Evolutionary conservation across 257 asterid genomes (phyloP).

Genomic region (Solanum sitiens): DNA sequence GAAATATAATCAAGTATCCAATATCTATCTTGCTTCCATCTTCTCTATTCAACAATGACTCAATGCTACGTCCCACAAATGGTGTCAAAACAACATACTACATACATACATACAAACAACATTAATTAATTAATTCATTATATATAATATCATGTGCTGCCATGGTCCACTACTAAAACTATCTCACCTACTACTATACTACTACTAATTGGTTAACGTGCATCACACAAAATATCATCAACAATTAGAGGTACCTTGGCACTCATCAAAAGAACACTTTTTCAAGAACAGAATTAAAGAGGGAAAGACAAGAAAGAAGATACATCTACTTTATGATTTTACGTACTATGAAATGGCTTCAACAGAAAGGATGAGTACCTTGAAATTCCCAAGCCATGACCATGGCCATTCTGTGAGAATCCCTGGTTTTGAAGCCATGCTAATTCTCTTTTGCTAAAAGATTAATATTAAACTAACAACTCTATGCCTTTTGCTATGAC

Average conservation of each 20-base stretch:
- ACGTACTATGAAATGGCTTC: too few species aligned
- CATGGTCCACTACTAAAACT: not conserved
- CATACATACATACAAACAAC: not conserved
- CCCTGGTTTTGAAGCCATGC: slow-evolving; percentile 33
- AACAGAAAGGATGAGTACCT: slow-evolving; percentile 6
- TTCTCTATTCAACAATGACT: slow-evolving; percentile 19
- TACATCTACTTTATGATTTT: too few species aligned
- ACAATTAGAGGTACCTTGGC: not conserved
- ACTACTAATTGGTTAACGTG: not conserved
- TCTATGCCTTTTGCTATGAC: not conserved
- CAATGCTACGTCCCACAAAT: slow-evolving; percentile 31
- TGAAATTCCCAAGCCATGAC: slow-evolving; percentile 30
- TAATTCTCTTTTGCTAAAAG: not conserved
- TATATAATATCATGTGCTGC: not conserved
- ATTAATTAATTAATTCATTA: not conserved
- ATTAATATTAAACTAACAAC: not conserved
- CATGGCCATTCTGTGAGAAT: slow-evolving; percentile 34
- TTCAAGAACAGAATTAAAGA: not conserved
- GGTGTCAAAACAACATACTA: slow-evolving; percentile 73
- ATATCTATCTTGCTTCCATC: slow-evolving; percentile 30
- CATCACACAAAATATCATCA: too few species aligned
- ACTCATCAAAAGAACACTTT: not conserved
- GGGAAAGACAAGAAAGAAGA: not conserved
- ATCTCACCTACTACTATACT: not conserved
- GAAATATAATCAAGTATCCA: slow-evolving; percentile 27